phyloP scores from a whole-genome alignment of 1,284 basidiomycete genomes.

The Trametes hirsuta region DNA sequence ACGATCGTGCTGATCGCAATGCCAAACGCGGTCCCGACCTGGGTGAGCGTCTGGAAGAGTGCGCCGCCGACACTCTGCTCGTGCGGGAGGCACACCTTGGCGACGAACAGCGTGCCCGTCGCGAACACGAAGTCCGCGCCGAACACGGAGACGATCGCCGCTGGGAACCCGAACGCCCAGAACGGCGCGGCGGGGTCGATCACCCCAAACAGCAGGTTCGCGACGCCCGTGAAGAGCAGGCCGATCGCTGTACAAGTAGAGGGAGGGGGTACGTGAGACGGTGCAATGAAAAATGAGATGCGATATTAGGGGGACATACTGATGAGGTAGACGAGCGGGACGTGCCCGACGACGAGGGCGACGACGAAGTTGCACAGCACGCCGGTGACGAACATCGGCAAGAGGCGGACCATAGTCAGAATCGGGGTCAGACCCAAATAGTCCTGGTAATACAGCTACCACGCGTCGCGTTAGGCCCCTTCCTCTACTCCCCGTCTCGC shows the following conservation, averaged over 20 bases:
- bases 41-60: conserved; percentile 77
- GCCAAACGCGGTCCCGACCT: conserved; percentile 78
- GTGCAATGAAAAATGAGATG: neutral
- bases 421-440: conserved; percentile 60
- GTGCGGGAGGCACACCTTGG: conserved; percentile 68
- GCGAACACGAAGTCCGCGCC: conserved; percentile 84
- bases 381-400: conserved; percentile 79
- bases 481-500: neutral
- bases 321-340: conserved; percentile 59
- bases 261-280: neutral
- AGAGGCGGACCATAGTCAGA: conserved; percentile 73
- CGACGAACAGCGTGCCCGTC: conserved; percentile 75
- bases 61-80: conserved; percentile 84
- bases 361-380: conserved; percentile 72
- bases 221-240: conserved; percentile 62
- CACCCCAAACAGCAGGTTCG: conserved; percentile 75
- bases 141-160: conserved; percentile 70
- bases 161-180: conserved; percentile 84
- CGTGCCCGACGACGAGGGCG: conserved; percentile 58
- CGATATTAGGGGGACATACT: conserved; percentile 42
- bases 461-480: neutral
- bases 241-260: conserved; percentile 46
- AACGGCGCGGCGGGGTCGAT: conserved; percentile 65
- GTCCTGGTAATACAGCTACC: conserved; percentile 69
- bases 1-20: conserved; percentile 78